Conservation (phyloP, 306 rosid species). For the Cicer pinnatifidum region DNA sequence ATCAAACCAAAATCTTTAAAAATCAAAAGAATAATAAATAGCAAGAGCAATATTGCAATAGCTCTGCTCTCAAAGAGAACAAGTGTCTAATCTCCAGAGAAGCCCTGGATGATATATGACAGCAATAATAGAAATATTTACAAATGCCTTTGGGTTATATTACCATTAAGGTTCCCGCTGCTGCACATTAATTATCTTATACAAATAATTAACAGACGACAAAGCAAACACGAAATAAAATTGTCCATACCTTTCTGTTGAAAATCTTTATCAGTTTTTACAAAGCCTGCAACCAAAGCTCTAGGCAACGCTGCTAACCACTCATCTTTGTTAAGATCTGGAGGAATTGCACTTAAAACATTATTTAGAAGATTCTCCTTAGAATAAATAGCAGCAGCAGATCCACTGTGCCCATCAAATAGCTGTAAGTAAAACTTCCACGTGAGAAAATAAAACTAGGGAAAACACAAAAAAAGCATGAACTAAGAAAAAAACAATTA, state of each 20-base stretch:
- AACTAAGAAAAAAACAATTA: slow-evolving; percentile 6
- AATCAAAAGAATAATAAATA: background rate
- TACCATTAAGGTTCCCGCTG: slow-evolving; percentile 12
- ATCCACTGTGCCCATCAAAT: slow-evolving; percentile 98
- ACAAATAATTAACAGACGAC: slow-evolving; percentile 25
- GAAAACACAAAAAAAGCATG: background rate
- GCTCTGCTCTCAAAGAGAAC: slow-evolving; percentile 16
- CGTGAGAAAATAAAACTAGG: slow-evolving; percentile 45
- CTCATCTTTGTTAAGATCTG: slow-evolving; percentile 92
- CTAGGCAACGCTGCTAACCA: slow-evolving; percentile 96
- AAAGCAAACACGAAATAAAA: slow-evolving; percentile 34
- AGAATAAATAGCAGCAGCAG: slow-evolving; percentile 95
- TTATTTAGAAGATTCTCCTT: slow-evolving; percentile 92
- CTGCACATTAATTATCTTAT: slow-evolving; percentile 31
- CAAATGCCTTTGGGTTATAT: slow-evolving; percentile 28
- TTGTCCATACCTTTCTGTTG: slow-evolving; percentile 68
- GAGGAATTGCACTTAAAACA: slow-evolving; percentile 76
- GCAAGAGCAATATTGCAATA: slow-evolving; percentile 9
- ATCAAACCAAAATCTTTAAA: background rate
- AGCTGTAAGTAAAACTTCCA: slow-evolving; percentile 62
- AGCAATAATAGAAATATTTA: slow-evolving; percentile 7
- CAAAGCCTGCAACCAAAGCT: slow-evolving; percentile 98
- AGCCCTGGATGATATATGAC: slow-evolving; percentile 13
- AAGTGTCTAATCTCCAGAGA: slow-evolving; percentile 29
- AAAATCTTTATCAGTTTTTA: slow-evolving; percentile 95